These are phyloP conservation scores for Entelexis paramagnoliae DNA, from an alignment of 1,139 yeast genomes.

Conservation along the genomic window DNA sequence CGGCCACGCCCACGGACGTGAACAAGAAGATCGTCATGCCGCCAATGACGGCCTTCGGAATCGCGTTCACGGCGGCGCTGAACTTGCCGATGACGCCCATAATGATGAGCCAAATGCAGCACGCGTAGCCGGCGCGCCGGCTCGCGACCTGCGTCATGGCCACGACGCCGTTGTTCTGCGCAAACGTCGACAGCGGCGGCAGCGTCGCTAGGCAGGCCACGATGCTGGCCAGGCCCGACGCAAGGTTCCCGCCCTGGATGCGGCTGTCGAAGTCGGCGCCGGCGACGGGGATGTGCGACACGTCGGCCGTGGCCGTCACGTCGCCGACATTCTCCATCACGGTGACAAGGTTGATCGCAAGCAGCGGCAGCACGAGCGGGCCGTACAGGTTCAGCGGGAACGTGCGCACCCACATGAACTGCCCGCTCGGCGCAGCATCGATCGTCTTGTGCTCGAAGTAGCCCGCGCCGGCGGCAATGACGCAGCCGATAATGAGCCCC, in stretches of 20 bases:
- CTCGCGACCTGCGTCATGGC: constrained; percentile 82
- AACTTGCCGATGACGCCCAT: constrained; percentile 84
- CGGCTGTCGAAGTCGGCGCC: constrained; percentile 71
- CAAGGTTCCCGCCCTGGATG: constrained; percentile 80
- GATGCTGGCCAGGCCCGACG: constrained; percentile 61
- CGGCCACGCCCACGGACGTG: constrained; percentile 80
- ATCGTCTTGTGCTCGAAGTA: constrained; percentile 53
- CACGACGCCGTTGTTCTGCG: constrained; percentile 87
- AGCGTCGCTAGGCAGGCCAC: constrained; percentile 55
- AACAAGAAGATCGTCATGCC: constrained; percentile 85
- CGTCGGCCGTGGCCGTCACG: constrained; percentile 83
- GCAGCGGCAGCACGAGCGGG: constrained; percentile 68
- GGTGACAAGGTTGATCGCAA: constrained; percentile 65
- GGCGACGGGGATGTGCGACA: constrained; percentile 68
- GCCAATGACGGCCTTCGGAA: constrained; percentile 74
- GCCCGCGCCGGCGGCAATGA: constrained; percentile 81
- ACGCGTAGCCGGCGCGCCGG: constrained; percentile 77
- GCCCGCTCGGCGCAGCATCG: constrained; percentile 63
- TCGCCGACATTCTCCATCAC: constrained; percentile 91
- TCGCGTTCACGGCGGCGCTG: constrained; percentile 76
- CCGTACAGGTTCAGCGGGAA: constrained; percentile 64
- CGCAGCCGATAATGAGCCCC: constrained; percentile 75
- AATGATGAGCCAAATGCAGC: constrained; percentile 65
- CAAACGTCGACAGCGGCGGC: constrained; percentile 79
- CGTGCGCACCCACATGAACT: constrained; percentile 78